Conservation (phyloP, 306 rosid genomes). For the Senna tora region DNA sequence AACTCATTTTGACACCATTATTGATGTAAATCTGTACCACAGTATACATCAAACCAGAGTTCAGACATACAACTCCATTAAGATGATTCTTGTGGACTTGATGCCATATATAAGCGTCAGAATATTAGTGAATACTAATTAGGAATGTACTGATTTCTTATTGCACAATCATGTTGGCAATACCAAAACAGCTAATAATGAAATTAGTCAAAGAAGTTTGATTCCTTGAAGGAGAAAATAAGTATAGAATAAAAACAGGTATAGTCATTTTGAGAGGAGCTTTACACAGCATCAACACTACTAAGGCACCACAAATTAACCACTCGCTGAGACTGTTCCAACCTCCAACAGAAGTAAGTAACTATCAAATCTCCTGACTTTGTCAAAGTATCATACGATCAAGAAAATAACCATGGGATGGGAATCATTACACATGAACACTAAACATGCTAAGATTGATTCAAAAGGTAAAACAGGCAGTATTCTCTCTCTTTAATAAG, state of each 20-base stretch:
- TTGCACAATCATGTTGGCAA: conserved; percentile 18
- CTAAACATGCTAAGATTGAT: neutral
- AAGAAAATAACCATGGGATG: conserved; percentile 13
- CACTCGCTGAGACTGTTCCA: conserved; percentile 20
- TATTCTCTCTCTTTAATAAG: neutral
- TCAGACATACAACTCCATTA: neutral
- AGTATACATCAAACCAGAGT: neutral
- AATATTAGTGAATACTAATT: conserved; percentile 17
- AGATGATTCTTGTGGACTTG: conserved; percentile 16
- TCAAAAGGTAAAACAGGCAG: neutral
- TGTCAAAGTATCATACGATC: conserved; percentile 17
- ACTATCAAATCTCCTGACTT: conserved; percentile 28
- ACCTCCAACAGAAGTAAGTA: conserved; percentile 16
- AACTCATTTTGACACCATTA: conserved; percentile 24
- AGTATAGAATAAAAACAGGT: conserved; percentile 8
- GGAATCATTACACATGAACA: conserved; percentile 26
- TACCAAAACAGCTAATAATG: conserved; percentile 5
- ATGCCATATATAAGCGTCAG: conserved; percentile 5
- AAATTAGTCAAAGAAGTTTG: conserved; percentile 1
- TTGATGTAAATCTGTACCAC: conserved; percentile 25
- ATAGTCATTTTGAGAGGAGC: conserved; percentile 25
- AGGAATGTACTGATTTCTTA: neutral
- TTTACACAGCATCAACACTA: conserved; percentile 20
- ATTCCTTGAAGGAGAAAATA: neutral
- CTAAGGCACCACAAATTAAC: conserved; percentile 25